phyloP scores from a whole-genome alignment of 164 flowering plant species.

The Dillenia turbinata region DNA sequence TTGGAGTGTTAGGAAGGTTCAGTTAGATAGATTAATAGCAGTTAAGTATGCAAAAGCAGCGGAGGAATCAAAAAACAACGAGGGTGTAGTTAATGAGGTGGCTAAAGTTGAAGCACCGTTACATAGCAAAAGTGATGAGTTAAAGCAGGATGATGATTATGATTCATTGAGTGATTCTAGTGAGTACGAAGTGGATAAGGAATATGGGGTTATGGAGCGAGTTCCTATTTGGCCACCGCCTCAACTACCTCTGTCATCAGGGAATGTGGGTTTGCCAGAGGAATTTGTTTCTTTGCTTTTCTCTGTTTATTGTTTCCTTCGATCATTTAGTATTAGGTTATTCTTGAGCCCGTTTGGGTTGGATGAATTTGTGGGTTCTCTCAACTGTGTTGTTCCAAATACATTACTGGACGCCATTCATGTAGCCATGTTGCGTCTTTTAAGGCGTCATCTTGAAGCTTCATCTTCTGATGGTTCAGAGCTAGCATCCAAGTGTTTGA shows the following conservation, averaged over 20 bases:
- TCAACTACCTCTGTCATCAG: conserved; percentile 75
- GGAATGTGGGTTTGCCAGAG: conserved; percentile 71
- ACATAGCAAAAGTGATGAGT: conserved; percentile 24
- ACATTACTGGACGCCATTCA: conserved; percentile 79
- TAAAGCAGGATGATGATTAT: conserved; percentile 27
- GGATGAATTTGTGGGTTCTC: conserved; percentile 87
- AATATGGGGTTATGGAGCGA: conserved; percentile 22
- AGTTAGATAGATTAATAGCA: conserved; percentile 34
- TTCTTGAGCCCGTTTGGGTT: conserved; percentile 77
- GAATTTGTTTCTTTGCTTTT: conserved; percentile 68
- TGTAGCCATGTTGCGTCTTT: conserved; percentile 64
- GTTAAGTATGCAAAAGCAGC: background rate
- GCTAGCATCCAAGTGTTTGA: conserved; percentile 64
- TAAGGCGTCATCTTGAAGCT: conserved; percentile 54
- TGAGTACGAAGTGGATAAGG: conserved; percentile 32
- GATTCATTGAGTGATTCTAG: conserved; percentile 60
- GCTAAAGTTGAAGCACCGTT: conserved; percentile 20
- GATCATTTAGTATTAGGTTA: conserved; percentile 69
- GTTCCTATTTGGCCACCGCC: conserved; percentile 37
- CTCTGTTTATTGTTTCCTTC: conserved; percentile 73
- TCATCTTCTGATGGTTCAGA: conserved; percentile 64
- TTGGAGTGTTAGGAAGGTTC: conserved; percentile 35
- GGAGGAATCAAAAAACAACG: conserved; percentile 8
- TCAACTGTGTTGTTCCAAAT: conserved; percentile 56
- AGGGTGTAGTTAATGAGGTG: conserved; percentile 9